Evolutionary conservation across 2,329 filamentous ascomycete species (phyloP), one percentile per base, ranked within the genome.

Genomic region (Pseudogymnoascus sp.): DNA sequence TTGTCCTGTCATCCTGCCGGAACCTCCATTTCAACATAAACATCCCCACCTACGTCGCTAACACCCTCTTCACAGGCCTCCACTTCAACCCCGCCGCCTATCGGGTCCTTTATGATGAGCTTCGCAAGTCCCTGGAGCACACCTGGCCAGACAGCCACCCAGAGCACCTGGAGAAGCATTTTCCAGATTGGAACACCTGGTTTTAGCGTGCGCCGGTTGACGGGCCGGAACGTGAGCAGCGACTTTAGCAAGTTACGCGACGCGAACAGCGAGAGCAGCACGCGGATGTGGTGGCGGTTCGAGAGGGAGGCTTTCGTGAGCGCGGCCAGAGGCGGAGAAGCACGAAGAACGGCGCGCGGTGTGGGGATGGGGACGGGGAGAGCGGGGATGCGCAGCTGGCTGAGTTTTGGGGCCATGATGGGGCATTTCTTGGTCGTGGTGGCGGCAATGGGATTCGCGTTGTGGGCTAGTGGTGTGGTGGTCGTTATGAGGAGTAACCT

Each of bases 81-180:
- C 83, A 86, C 70, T 75, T 86, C 73, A 80, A 77, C 63, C 78
- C 79, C 33, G 75, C 79, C 62, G 79, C 78, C 2, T 86, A 86
- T 68, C 75, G 69, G 58, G 73, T 84, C 59, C 78, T 86, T 60
- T 84, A 77, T 66, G 75, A 79, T 8, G 68, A 76, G 38, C 72
- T 85, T 29, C 67, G 72, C 66, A 74, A 77, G n/a, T 78, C 82
- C 62, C 76, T 85, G 61, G 77, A 77, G 2, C 71, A 75, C 33
- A 76, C 78, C 52, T 80, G 76, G 73, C 70, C 72, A 8, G 74
- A 66, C 37, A 60, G 58, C 58, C 33, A 60, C 21, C 58, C 58
- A 60, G 58, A 60, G 33, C 37, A 33, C 33, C 58, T 60, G 33
- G 33, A 60, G 58, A 37, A 60, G 37, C 58, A 60, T 60, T 41